Evolutionary conservation across 441 rosid species (phyloP).

Genomic region (Melastoma candidum): DNA sequence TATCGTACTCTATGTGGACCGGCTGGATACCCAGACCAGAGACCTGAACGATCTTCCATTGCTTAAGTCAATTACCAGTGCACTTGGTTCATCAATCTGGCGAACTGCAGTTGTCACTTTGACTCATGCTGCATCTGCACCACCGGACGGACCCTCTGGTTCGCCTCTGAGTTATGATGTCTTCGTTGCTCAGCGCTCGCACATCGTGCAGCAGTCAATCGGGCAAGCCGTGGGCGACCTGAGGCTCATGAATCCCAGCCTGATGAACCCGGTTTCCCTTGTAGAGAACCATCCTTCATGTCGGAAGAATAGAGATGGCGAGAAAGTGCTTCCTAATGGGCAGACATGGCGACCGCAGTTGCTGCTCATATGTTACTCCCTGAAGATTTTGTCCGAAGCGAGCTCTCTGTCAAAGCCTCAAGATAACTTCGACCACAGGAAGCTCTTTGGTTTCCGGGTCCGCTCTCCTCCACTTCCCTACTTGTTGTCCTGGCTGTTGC

Average conservation of each 20-base stretch:
- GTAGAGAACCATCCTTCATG: constrained; percentile 2
- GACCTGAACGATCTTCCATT: constrained; percentile 5
- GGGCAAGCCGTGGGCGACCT: neutral
- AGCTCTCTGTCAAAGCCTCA: neutral
- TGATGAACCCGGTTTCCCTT: neutral
- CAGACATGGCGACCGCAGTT: constrained; percentile 2
- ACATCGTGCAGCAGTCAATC: neutral
- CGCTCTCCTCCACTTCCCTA: neutral
- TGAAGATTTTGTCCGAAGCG: constrained; percentile 4
- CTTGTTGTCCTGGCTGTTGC: neutral
- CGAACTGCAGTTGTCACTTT: neutral
- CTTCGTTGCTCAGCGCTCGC: neutral
- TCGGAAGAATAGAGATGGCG: neutral
- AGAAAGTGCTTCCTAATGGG: constrained; percentile 1
- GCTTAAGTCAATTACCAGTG: constrained; percentile 1
- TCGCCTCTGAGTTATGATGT: constrained; percentile 6
- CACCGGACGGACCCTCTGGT: neutral
- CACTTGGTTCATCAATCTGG: constrained; percentile 6
- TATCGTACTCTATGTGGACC: constrained; percentile 8
- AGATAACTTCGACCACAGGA: too few species aligned
- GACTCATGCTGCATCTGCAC: constrained; percentile 5
- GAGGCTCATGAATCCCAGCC: neutral
- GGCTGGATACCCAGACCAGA: neutral
- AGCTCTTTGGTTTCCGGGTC: neutral
- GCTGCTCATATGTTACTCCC: constrained; percentile 6